Percentiles rank a stretch among this genome's conserved stretches.
Conservation (phyloP, 805 yeast species). For the Yarrowia sp. region DNA sequence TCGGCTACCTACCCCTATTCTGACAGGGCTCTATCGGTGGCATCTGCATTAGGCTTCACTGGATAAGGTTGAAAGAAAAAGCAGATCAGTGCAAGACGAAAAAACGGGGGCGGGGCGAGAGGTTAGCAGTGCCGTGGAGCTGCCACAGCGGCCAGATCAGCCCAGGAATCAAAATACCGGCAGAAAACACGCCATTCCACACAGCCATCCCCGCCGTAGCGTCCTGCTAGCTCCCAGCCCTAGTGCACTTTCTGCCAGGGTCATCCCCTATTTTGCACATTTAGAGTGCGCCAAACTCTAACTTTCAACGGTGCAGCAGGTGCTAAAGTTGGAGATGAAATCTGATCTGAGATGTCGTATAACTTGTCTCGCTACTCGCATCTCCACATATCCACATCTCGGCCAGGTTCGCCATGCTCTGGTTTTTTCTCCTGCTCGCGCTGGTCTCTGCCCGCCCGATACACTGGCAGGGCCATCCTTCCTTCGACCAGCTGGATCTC, state of each 20-base stretch:
- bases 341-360: conserved; percentile 19
- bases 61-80: conserved; percentile 3
- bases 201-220: no score
- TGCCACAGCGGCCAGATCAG: no score
- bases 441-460: conserved; percentile 10
- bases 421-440: background rate
- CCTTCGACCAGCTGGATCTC: no score
- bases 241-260: conserved; percentile 4
- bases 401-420: background rate
- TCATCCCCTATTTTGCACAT: conserved; percentile 7
- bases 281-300: conserved; percentile 7
- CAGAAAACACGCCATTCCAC: no score
- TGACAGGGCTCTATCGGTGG: conserved; percentile 2
- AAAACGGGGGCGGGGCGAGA: background rate
- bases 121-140: background rate
- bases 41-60: background rate
- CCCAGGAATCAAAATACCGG: no score
- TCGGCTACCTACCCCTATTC: conserved; percentile 8
- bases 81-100: background rate
- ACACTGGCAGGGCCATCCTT: background rate
- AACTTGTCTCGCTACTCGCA: background rate
- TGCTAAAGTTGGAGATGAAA: conserved; percentile 20
- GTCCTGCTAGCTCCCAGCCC: background rate
- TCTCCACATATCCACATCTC: background rate
- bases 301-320: conserved; percentile 17